Base-by-base conservation (phyloP, 1,284 basidiomycete species). In the Ganoderma sinense region DNA sequence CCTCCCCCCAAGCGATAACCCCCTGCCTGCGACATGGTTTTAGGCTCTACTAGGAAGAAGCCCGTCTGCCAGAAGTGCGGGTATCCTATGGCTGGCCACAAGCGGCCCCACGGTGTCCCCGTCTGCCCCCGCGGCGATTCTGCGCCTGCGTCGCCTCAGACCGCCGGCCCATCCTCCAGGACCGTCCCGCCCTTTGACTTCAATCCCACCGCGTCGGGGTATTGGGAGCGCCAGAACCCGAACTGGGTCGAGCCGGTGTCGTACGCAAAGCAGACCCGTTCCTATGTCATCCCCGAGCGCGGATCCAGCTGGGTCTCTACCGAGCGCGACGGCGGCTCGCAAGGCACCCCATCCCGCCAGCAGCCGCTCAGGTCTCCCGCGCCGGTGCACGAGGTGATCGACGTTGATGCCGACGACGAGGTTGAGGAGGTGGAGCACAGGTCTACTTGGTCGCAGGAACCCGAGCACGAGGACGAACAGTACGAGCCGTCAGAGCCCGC, bases 51-150 rank as follows among this genome's bases (percentile, higher is more conserved):
- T n/a, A 73, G 78, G 45, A 79, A 77, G 70, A 74, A 74, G 45
- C 79, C 77, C 33, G 26, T 66, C n/a, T 80, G 79, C 68, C 78
- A 76, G 53, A 75, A 69, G 23, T 80, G 79, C 64, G 75, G 77
- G 14, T 48, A 64, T 2, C 77, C 72, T 48, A 80, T 80, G 79
- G 75, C 73, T 1, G 79, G 79, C 23, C 79, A 80, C 73, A 80
- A 78, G 69, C 76, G 79, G 23, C 78, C 78, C 3, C 60, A 77
- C 55, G 77, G 78, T 45, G 45, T 41, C 56, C 76, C 75, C 41
- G 68, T 80, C 41, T 80, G 79, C 59, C 79, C 79, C 23, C 68
- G 68, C 48, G 66, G 65, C 69, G 67, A 39, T 2, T 59, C 70
- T 48, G 64, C 66, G 51, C 59, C 67, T 0, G 36, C 60, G 14